Base-by-base conservation (phyloP, 805 yeast genomes). In the Lipomyces yamanashiensis region DNA sequence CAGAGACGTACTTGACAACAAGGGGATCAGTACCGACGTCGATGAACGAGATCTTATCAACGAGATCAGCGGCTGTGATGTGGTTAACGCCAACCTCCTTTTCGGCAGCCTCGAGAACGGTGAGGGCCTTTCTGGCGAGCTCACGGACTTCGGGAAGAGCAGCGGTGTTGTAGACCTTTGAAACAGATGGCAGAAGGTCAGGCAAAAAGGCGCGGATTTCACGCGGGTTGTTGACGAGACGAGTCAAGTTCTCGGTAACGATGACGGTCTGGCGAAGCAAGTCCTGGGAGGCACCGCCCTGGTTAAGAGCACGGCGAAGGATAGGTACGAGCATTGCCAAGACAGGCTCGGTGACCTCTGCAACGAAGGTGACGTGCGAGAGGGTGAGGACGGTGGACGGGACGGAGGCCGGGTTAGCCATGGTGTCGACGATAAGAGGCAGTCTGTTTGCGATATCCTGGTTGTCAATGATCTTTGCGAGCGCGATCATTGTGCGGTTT, bases 341-440 rank as follows among this genome's bases (percentile, higher is more conserved):
- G 3, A 96, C 96, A 5, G 98, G 96, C 79, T 92, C 98, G 15
- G 98, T 95, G 67, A 93, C 99, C 80, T 95, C 99, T 53, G 99
- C 97, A 55, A 93, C 98, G 76, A 93, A 93, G 0, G 99, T 95
- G 59, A 93, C 98, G 47, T 96, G 89, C 1, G 97, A 88, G 67
- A 93, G 83, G 50, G 93, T 85, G 77, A 88, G 90, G 76, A 93
- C 90, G 77, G 97, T 92, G 64, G 84, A 87, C 62, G 97, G 90
- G 55, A 93, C 96, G 74, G 89, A 89, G 68, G 82, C 82, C 61
- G 98, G 98, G 74, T 93, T 89, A 53, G 96, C 92, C 76, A 95
- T 82, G 56, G 98, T 93, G 68, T 88, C 89, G 45, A 90, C 89
- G 75, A 93, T 91, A 59, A 87, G 76, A 68, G 91, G 92, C 73